Evolutionary conservation across 2,329 filamentous ascomycete genomes (phyloP).

Genomic region (Zopfia rhizophila): DNA sequence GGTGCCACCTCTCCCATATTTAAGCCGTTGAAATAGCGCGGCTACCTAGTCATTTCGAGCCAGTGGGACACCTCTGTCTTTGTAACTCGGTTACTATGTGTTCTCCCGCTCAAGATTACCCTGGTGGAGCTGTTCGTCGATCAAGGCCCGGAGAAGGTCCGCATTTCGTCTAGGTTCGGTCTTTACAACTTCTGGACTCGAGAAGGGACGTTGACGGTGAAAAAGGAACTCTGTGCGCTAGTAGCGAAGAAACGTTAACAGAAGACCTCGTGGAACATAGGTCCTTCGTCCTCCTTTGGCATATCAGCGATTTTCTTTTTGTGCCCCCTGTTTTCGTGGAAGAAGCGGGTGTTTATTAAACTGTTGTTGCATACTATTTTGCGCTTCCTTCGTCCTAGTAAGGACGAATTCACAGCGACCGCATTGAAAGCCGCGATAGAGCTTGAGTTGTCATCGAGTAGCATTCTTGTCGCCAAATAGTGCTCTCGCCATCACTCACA

Average conservation of each 20-base stretch:
- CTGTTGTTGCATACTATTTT: neutral
- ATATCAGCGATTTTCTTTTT: constrained; percentile 1
- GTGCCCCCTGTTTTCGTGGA: constrained; percentile 5
- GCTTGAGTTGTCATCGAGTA: no score
- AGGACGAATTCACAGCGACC: constrained; percentile 7
- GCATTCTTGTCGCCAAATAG: no score
- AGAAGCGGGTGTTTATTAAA: constrained; percentile 12
- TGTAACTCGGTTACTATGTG: constrained; percentile 1
- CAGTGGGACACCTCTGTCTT: constrained; percentile 19
- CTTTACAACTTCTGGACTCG: neutral
- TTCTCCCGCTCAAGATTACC: constrained; percentile 8
- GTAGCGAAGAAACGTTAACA: constrained; percentile 10
- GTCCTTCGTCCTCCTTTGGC: constrained; percentile 2
- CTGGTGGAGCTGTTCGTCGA: constrained; percentile 8
- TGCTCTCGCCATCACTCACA: no score
- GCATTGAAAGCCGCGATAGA: constrained; percentile 11
- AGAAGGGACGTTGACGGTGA: constrained; percentile 4
- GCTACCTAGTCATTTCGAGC: constrained; percentile 20
- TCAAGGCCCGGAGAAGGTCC: constrained; percentile 4
- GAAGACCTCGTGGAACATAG: constrained; percentile 5
- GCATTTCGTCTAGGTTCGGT: constrained; percentile 1
- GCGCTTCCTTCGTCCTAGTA: neutral
- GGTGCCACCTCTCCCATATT: constrained; percentile 11
- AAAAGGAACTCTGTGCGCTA: constrained; percentile 6
- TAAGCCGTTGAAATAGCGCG: constrained; percentile 15